Base-by-base conservation (phyloP, 768 basidiomycete species). In the Suillus weaverae region DNA sequence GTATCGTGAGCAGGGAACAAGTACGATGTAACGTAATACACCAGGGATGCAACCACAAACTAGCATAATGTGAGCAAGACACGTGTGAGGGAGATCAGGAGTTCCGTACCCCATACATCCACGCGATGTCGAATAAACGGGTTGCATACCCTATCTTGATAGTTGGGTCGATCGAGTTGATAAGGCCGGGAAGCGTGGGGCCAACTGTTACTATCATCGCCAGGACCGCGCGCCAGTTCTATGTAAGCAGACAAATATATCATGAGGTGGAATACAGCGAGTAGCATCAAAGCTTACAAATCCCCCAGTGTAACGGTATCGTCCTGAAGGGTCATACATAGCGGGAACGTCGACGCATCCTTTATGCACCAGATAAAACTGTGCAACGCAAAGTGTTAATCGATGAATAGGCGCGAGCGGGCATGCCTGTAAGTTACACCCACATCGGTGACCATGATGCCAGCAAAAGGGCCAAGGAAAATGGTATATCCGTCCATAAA, bases 401-500 rank as follows among this genome's bases (percentile, higher is more conserved):
- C 26, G n/a, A n/a, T 35, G 35, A 59, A 26, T 10, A 41, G 48
- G 8, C 20, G 13, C 41, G 20, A 11, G 44, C 61, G 33, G 33
- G 56, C 9, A 61, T 6, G 51, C 20, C 22, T 18, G 10, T 22
- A 57, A 41, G 35, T n/a, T 33, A 35, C 36, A 77, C 87, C 68
- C 69, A 90, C 80, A 60, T 84, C 82, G 38, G 82, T 80, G 60
- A 85, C 84, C 81, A 89, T 84, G 70, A 95, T 88, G 14, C 89
- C 91, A 39, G 90, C 88, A 69, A 97, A 89, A 1, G 94, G 94
- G 0, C 91, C 92, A 14, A 97, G 80, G 73, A 96, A 92, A 35
- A 95, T 86, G 0, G 92, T 90, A 72, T 95, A 95, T 5, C 91
- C 92, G 22, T 83, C 84, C 89, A 94, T 91, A 77, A 94, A 94